Evolutionary conservation across 768 basidiomycete genomes (phyloP), one percentile per base, ranked within the genome.

Genomic region (Brasilioporus rufonigricans): DNA sequence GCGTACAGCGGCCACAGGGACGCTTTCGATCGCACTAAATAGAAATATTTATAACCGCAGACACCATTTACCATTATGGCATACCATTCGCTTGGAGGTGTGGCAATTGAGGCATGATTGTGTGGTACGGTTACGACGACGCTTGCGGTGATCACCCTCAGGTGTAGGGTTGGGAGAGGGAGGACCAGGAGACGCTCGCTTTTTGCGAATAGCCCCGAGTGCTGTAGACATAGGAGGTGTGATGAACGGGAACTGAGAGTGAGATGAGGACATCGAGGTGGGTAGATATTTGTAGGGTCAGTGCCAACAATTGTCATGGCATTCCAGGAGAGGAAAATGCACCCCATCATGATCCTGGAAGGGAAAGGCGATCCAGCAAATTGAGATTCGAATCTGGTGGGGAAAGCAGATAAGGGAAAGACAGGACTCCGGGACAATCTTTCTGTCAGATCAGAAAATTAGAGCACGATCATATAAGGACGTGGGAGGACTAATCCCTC

Each of bases 21-120:
- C 78, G 76, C 56, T 78, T 76, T 47, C 78, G 69, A 53, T 80
- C 78, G 26, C 78, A 80, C 78, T 80, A 53, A 14, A 50, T 32
- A 36, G 5, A 14, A 12, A 24, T 16, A 40, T 48, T 23, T 14
- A 29, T 23, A 31, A 44, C 36, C 26, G 43, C 8, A 27, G 31
- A 50, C 6, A 19, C 4, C 23, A 35, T 33, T 14, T 21, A 43
- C 18, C 16, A 44, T 23, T 32, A 9, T 19, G 12, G 62, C 72
- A 51, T 65, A 87, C 86, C 86, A 87, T 87, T 50, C 86, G 77
- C 61, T 88, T 87, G 9, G 86, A 86, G 24, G 83, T 81, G 58
- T 87, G 86, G 59, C 86, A 88, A 58, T 87, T 87, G 27, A 87
- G 72, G 61, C 86, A 88, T 56, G 85, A 87, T 58, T 86, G 85